Percentiles rank a stretch among this genome's conserved stretches.
These are phyloP conservation scores for Pyrus communis DNA, from an alignment of 306 rosid genomes.

Conservation along the genomic window DNA sequence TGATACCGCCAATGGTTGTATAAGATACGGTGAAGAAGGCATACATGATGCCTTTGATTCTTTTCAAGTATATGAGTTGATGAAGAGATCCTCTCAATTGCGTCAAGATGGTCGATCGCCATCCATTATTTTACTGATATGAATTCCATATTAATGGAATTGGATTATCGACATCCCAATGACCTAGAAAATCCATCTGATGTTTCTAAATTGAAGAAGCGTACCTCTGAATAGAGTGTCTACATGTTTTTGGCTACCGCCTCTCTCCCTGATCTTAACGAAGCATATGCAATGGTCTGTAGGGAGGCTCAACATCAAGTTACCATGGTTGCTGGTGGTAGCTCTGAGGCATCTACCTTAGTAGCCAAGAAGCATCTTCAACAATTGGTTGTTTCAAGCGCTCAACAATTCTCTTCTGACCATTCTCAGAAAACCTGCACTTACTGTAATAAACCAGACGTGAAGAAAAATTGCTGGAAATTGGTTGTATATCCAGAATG, in stretches of 20 bases:
- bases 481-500: not conserved
- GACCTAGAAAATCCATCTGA: not conserved
- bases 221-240: not conserved
- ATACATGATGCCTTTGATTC: not conserved
- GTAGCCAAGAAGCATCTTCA: not conserved
- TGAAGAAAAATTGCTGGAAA: not conserved
- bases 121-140: not conserved
- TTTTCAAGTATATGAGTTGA: not conserved
- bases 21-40: not conserved
- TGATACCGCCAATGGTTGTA: not conserved
- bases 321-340: not conserved
- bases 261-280: not conserved
- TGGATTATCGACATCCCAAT: not conserved
- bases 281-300: not conserved
- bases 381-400: no score
- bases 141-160: not conserved
- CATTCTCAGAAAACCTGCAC: not conserved
- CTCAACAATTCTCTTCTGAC: not conserved
- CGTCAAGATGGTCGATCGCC: not conserved
- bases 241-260: not conserved
- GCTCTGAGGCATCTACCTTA: not conserved
- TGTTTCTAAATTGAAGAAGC: not conserved
- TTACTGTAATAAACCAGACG: not conserved
- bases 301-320: not conserved
- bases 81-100: not conserved